Evolutionary conservation across 2,329 filamentous ascomycete species (phyloP), one percentile per base, ranked within the genome.

Genomic region (Dothideomycetes sp.): DNA sequence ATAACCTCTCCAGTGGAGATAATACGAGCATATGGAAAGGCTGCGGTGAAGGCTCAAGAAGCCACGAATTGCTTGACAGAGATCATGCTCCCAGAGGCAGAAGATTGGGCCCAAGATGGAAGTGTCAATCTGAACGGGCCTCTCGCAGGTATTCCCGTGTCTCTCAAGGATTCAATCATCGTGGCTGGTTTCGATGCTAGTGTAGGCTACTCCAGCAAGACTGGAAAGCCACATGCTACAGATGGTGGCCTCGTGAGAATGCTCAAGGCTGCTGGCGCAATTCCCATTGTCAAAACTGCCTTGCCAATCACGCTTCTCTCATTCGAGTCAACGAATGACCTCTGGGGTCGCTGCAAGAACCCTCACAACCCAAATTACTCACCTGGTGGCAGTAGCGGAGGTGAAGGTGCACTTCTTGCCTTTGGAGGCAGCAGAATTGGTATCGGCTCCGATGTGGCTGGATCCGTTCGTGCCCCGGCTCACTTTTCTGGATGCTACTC

Each of bases 231-330:
- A 11, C 65, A 70, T 29, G 41, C 58, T 0, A 60, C 73, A 19
- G 87, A 95, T 62, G 86, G 87, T 0, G 66, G 76, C 2, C 75
- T 86, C 52, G 79, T 84, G 16, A 74, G 72, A 41, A 61, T 96
- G 31, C 68, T 95, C 37, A 94, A 94, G 55, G 83, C 91, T 55
- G 85, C 86, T 38, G 74, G 88, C 16, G 87, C 88, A 0, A 72
- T 95, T 2, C 88, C 88, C 0, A 94, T 94, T 56, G 85, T 88
- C 47, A 96, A 95, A 68, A 95, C 88, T 1, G 91, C 91, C 46
- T 59, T 93, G 2, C 89, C 88, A 4, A 82, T 89, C 41, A 94
- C 87, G 0, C 72, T 94, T 2, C 70, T 94, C 31, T 87, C 81
- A 42, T 94, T 94, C 52, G 87, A 94, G 60, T 87, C 82, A 12